Base-by-base conservation (phyloP, 2,329 filamentous ascomycete genomes). In the Botryotinia calthae region DNA sequence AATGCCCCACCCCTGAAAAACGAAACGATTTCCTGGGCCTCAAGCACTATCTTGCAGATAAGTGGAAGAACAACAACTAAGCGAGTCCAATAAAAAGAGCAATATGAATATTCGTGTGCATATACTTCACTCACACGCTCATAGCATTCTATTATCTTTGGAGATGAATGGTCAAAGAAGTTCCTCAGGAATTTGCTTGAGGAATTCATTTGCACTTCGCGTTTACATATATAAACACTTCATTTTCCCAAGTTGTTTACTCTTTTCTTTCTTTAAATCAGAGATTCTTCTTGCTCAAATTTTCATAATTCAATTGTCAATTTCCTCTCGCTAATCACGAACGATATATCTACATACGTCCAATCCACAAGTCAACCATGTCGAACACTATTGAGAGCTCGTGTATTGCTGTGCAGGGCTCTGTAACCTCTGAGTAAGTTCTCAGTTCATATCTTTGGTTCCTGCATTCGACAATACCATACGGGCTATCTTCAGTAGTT, bases 11-110 rank as follows among this genome's bases (percentile, higher is more conserved):
- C 58, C 58, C 16, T n/a, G 22, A 4, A 25, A 54, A 66, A 48
- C 8, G 31, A 65, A 65, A 65, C 63, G 44, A 65, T 48, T 48
- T 37, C 63, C 63, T 48, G 44, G 63, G 28, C 42, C 62, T n/a
- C n/a, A n/a, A n/a, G n/a, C n/a, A n/a, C n/a, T n/a, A n/a, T n/a
- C n/a, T n/a, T n/a, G n/a, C n/a, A n/a, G n/a, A 34, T 34, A 34
- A 5, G 34, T 34, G 34, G n/a, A n/a, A n/a, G n/a, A n/a, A n/a
- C n/a, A 34, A 34, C 34, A 34, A 34, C 34, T 34, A 34, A 34
- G 34, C 34, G 34, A 34, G 34, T 34, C 34, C 34, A 34, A 34
- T 34, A 3, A 34, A 34, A 3, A 34, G 31, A 34, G 31, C 34
- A 34, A 34, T 34, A 34, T 34, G 34, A 34, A 1, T 4, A 34